Base-by-base conservation (phyloP, 352 stramenopile genomes). In the Hyaloperonospora brassicae region DNA sequence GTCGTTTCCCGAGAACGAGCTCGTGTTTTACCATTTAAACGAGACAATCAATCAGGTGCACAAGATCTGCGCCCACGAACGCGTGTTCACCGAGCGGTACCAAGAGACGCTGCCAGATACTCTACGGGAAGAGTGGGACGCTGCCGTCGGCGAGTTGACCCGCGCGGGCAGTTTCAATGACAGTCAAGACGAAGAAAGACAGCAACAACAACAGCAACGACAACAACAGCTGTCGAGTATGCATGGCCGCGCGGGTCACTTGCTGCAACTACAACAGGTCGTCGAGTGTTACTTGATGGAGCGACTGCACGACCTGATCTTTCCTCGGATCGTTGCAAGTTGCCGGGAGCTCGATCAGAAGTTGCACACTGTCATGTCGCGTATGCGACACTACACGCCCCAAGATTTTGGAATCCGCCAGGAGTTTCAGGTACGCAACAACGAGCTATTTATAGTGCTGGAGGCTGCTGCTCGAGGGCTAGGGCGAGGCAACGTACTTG, bases 281-380 rank as follows among this genome's bases (percentile, higher is more conserved):
- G 75, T 89, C 39, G 81, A 91, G 70, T 89, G 76, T 57, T 91
- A 87, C 55, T 57, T 91, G 50, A 85, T 88, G 69, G 78, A 89
- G 56, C 62, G 78, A 52, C 51, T 88, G 13, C 79, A 91, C 36
- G 62, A 69, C 10, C 47, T 68, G 10, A 56, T 89, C 39, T 88
- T 91, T 21, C 65, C 73, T 2, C 56, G 54, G 22, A 59, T 86
- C 1, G 56, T 83, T 31, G 55, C 59, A 30, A 84, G 68, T 34
- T 87, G 70, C 35, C 54, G 60, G 14, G 50, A 69, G 8, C 59
- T 86, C 41, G 77, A 91, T 30, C 57, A 59, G 14, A 73, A 72
- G 52, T 50, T 91, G 14, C 50, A 52, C 2, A 23, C 51, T 10
- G 59, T 85, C 2, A 61, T 86, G 53, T 70, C 66, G 30, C 67